Evolutionary conservation across 2,329 filamentous ascomycete species (phyloP), one percentile per base, ranked within the genome.

Genomic region (Colletotrichum navitas): DNA sequence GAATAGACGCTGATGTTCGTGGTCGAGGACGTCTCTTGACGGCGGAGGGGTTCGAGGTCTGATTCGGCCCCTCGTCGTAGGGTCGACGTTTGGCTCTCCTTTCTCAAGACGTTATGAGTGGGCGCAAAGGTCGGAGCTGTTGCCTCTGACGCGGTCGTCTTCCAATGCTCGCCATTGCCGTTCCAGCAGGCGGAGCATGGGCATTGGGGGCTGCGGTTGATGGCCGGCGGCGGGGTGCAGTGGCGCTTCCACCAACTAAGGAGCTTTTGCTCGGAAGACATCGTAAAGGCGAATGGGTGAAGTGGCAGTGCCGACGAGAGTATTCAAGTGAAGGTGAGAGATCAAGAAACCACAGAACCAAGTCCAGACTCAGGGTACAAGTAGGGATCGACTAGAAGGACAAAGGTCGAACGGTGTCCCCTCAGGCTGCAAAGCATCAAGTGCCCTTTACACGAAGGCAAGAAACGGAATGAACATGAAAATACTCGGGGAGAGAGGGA

Each of bases 191-290:
- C 73, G 63, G 76, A 78, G 74, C 82, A 83, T 63, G 81, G 81
- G 66, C 82, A 83, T 26, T 77, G 73, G 5, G 80, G 76, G 43
- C 75, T 76, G 70, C 75, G 74, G 75, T 77, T 79, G 75, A 81
- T 76, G 56, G 82, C 81, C 2, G 81, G 81, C 24, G 80, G 79
- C 65, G 82, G 80, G 59, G 81, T 76, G 73, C 80, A 82, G 78
- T 83, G 82, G 72, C 81, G 81, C 60, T 80, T 79, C 71, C 82
- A 83, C 82, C 82, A 83, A 74, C 76, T 78, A 61, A 78, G 79
- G 56, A 73, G 76, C 67, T 74, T 74, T 54, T 74, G 71, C 49
- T 62, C 41, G 18, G 71, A 26, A 63, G 70, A 47, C 73, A 74
- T 74, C 34, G 14, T 59, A 47, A 24, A 39, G 56, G 26, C 7